Conservation (phyloP, 139 green algal genomes). For the Edaphochlamys debaryana region DNA sequence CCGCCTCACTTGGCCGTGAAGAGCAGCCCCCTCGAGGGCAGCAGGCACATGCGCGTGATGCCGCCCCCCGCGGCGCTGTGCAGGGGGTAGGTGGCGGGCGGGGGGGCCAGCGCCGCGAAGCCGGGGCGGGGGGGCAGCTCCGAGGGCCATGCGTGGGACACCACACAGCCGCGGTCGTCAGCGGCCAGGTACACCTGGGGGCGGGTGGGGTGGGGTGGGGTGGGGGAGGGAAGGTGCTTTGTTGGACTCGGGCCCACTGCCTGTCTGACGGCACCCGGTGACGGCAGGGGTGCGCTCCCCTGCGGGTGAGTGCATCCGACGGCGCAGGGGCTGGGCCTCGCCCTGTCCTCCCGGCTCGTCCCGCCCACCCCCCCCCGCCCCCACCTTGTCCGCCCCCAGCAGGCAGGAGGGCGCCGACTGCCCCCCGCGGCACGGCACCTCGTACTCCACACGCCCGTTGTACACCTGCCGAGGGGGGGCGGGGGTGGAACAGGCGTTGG, state of each 20-base stretch:
- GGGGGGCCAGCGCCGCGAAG: not conserved
- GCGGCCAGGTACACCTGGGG: slow-evolving; percentile 5
- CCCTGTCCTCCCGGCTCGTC: no score
- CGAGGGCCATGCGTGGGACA: slow-evolving; percentile 45
- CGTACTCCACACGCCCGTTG: slow-evolving; percentile 27
- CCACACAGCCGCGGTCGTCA: slow-evolving; percentile 28
- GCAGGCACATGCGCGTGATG: slow-evolving; percentile 52
- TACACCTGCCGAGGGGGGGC: not conserved
- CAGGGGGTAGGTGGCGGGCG: slow-evolving; percentile 44
- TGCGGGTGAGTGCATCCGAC: no score
- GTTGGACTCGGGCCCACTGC: no score
- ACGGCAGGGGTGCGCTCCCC: no score
- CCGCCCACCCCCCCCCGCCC: no score
- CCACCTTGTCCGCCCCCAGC: slow-evolving; percentile 51
- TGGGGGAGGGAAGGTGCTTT: no score
- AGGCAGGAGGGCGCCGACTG: slow-evolving; percentile 37
- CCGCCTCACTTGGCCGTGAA: slow-evolving; percentile 49
- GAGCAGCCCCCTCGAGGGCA: slow-evolving; percentile 47
- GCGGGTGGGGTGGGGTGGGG: not conserved
- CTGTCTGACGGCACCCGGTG: no score
- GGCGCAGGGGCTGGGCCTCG: no score
- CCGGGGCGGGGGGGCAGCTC: slow-evolving; percentile 27
- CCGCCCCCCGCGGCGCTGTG: slow-evolving; percentile 30
- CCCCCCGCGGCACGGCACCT: not conserved
- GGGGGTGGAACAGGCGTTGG: no score